phyloP scores from a whole-genome alignment of 805 yeast genomes.

The Nakazawaea ishiwadae region DNA sequence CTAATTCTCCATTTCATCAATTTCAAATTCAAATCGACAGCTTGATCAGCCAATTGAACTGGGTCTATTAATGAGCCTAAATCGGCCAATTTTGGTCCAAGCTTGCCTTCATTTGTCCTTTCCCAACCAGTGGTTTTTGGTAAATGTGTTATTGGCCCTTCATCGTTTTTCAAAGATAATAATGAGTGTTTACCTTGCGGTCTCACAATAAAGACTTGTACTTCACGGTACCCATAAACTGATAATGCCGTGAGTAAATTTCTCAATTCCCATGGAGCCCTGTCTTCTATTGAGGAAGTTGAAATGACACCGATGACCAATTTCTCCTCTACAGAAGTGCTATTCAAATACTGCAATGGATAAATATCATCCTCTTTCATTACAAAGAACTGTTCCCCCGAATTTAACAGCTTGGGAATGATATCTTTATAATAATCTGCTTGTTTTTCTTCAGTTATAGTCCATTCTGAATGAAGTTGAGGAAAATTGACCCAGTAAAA shows the following conservation, averaged over 20 bases:
- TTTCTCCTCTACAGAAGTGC: background rate
- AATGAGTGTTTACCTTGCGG: constrained; percentile 21
- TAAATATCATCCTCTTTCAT: background rate
- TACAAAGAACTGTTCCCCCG: constrained; percentile 18
- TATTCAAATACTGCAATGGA: background rate
- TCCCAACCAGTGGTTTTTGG: constrained; percentile 86
- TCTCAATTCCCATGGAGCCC: constrained; percentile 10
- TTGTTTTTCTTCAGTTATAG: background rate
- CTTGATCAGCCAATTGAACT: constrained; percentile 76
- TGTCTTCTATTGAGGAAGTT: constrained; percentile 15
- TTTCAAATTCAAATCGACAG: constrained; percentile 85
- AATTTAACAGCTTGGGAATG: constrained; percentile 13
- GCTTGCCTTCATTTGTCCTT: constrained; percentile 62
- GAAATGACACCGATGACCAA: constrained; percentile 2
- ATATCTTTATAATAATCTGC: constrained; percentile 5
- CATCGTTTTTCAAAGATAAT: constrained; percentile 21
- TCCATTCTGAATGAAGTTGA: constrained; percentile 51
- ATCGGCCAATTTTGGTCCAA: constrained; percentile 82
- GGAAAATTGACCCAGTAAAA: constrained; percentile 92
- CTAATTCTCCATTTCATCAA: constrained; percentile 96
- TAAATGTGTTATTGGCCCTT: constrained; percentile 9
- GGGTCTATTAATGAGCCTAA: constrained; percentile 82
- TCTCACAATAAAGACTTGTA: constrained; percentile 37
- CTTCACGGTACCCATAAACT: constrained; percentile 26
- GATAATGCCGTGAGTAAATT: constrained; percentile 17